A percentile compares a stretch with the other conserved stretches of the same genome.
Evolutionary conservation across 805 yeast genomes (phyloP).

Genomic region (Ogataea siamensis): DNA sequence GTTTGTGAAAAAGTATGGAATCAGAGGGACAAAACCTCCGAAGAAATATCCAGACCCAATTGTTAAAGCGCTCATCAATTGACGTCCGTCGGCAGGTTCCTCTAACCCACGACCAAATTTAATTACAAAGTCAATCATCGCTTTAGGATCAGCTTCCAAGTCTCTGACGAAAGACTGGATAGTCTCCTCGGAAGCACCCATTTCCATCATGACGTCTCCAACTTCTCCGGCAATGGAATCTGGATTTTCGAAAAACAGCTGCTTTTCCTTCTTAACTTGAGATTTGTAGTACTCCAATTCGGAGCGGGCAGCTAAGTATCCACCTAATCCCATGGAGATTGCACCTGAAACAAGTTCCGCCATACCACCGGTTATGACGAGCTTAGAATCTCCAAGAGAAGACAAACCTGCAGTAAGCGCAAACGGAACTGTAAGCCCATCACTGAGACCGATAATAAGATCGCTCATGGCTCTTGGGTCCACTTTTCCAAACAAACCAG

Average conservation of each 20-base stretch:
- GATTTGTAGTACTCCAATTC: slow-evolving; percentile 74
- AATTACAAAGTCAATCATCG: slow-evolving; percentile 82
- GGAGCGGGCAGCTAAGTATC: slow-evolving; percentile 89
- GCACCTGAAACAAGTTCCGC: slow-evolving; percentile 98
- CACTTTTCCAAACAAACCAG: slow-evolving; percentile 46
- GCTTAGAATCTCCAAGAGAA: slow-evolving; percentile 80
- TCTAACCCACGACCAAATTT: slow-evolving; percentile 90
- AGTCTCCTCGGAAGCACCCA: slow-evolving; percentile 71
- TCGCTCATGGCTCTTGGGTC: slow-evolving; percentile 96
- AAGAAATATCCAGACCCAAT: slow-evolving; percentile 86
- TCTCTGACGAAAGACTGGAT: slow-evolving; percentile 72
- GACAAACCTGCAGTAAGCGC: slow-evolving; percentile 96
- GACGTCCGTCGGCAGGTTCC: slow-evolving; percentile 92
- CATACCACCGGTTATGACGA: slow-evolving; percentile 96
- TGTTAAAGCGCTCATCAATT: slow-evolving; percentile 81
- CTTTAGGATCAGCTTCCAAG: slow-evolving; percentile 71
- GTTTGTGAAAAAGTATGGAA: slow-evolving; percentile 83
- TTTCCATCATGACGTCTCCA: slow-evolving; percentile 75
- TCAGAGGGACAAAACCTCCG: slow-evolving; percentile 88
- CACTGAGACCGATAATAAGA: slow-evolving; percentile 88
- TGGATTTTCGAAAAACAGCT: slow-evolving; percentile 61
- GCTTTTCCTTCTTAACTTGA: slow-evolving; percentile 70
- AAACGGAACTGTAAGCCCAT: slow-evolving; percentile 97
- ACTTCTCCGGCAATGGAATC: slow-evolving; percentile 71
- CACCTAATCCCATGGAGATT: slow-evolving; percentile 97